A percentile compares a stretch with the other conserved stretches of the same genome.
Evolutionary conservation across 1,139 yeast species (phyloP).

Genomic region (Candida tetrigidarum): DNA sequence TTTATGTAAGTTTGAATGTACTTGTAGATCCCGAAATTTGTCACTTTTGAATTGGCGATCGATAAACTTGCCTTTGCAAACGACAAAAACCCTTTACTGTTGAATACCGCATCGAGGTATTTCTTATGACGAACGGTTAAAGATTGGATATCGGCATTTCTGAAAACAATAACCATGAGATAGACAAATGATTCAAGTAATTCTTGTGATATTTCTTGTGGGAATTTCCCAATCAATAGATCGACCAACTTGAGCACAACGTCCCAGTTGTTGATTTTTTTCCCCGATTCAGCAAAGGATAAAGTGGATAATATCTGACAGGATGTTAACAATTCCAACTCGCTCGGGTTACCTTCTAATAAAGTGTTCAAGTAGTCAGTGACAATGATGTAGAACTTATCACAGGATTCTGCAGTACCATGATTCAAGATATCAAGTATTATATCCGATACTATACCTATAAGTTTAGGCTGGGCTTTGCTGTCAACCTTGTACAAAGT

Average conservation of each 20-base stretch:
- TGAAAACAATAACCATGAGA: conserved; percentile 51
- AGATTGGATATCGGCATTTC: conserved; percentile 60
- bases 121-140: conserved; percentile 52
- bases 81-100: conserved; percentile 45
- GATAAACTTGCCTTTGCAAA: conserved; percentile 53
- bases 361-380: conserved; percentile 26
- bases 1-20: conserved; percentile 56
- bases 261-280: conserved; percentile 55
- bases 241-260: conserved; percentile 22
- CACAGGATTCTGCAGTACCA: conserved; percentile 59
- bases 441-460: conserved; percentile 60
- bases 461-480: conserved; percentile 20
- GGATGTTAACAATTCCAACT: conserved; percentile 21
- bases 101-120: conserved; percentile 41
- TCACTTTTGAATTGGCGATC: conserved; percentile 47
- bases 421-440: conserved; percentile 65
- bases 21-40: conserved; percentile 48
- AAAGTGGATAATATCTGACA: conserved; percentile 45
- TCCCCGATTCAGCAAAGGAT: conserved; percentile 71
- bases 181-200: conserved; percentile 40
- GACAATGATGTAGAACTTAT: conserved; percentile 44
- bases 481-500: conserved; percentile 26
- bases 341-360: conserved; percentile 16
- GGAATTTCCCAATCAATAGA: conserved; percentile 18
- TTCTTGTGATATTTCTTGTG: conserved; percentile 7